phyloP scores from a whole-genome alignment of 805 yeast genomes.

The Yarrowia osloensis region DNA sequence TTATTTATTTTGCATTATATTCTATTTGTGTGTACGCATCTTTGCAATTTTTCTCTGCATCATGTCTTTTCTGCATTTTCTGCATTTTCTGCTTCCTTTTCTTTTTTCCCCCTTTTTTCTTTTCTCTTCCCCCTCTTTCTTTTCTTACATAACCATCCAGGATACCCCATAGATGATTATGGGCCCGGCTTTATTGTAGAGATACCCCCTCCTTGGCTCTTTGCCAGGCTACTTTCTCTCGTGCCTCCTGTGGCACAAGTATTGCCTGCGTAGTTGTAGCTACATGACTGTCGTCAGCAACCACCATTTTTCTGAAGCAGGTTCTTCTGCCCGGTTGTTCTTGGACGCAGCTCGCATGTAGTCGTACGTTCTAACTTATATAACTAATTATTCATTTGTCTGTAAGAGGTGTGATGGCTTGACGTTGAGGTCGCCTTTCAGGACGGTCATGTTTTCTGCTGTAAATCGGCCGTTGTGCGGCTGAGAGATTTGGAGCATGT shows the following conservation, averaged over 20 bases:
- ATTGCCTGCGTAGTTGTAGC: constrained; percentile 4
- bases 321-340: not conserved
- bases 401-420: not conserved
- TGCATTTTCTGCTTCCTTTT: not conserved
- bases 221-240: not conserved
- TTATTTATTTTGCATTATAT: constrained; percentile 25
- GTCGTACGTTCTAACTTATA: not conserved
- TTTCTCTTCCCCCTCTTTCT: not conserved
- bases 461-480: no score
- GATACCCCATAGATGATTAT: not conserved
- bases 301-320: not conserved
- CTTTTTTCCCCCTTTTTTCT: not conserved
- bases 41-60: constrained; percentile 32
- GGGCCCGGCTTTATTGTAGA: not conserved
- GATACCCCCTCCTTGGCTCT: constrained; percentile 1
- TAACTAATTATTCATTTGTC: not conserved
- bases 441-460: no score
- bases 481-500: not conserved
- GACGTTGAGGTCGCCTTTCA: not conserved
- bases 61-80: not conserved
- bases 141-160: not conserved
- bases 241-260: not conserved
- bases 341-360: not conserved
- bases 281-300: not conserved
- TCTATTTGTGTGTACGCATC: constrained; percentile 15